Evolutionary conservation across 2,329 filamentous ascomycete genomes (phyloP), one percentile per base, ranked within the genome.

Genomic region (Diaporthe australafricana): DNA sequence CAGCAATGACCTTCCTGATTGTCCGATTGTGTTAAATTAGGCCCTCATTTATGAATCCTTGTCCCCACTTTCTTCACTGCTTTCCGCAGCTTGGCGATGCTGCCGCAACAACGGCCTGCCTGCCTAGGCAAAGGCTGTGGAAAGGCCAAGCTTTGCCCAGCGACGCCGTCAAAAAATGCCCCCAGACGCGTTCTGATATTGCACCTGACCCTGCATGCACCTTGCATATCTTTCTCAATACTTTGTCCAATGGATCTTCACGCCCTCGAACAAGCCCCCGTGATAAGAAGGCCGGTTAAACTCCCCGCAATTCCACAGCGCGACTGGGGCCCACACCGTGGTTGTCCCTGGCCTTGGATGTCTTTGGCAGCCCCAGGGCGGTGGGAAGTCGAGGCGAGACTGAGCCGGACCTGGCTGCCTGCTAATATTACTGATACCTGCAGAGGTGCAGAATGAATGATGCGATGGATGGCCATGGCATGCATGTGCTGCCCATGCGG

Each of bases 101-200:
- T n/a, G 42, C 38, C 25, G 56, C 56, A n/a, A 62, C 22, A 30
- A 45, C 56, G 40, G 40, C 60, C 60, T 65, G 60, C 60, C 60
- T 47, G 60, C 30, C 42, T 50, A 22, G 60, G 60, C 60, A 65
- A 60, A n/a, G 48, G 17, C 38, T 16, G 42, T 60, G 42, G 40
- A 9, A 68, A 47, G 53, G 17, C n/a, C 66, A 50, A 69, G 66
- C 30, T 69, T 50, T 57, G 53, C 66, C 66, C 66, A 69, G 66
- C 53, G 47, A 30, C 53, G 67, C 67, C 67, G 53, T 60, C 56
- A 47, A 38, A 57, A 48, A 27, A n/a, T 60, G 45, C 60, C 17
- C 17, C 60, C 32, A 35, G 14, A 50, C 12, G 30, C 22, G n/a
- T 50, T 50, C 42, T 65, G 57, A 50, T 65, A 50, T 63, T 48